phyloP scores from a whole-genome alignment of 495 filamentous ascomycete genomes.

The Penicillium atrosanguineum region DNA sequence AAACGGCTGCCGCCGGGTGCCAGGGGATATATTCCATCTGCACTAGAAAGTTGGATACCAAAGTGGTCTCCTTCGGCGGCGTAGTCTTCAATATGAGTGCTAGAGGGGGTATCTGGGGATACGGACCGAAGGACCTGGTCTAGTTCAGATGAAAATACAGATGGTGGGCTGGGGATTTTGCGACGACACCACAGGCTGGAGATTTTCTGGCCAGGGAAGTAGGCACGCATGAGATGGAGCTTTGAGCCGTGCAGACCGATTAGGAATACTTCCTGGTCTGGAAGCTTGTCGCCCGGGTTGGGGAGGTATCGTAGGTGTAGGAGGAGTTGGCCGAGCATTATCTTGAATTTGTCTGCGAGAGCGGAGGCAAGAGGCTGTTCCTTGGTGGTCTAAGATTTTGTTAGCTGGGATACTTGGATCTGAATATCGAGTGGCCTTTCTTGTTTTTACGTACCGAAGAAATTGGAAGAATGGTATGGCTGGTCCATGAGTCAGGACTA shows the following conservation, averaged over 20 bases:
- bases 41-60: background rate
- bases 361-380: conserved; percentile 8
- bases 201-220: conserved; percentile 30
- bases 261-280: conserved; percentile 34
- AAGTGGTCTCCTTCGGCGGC: background rate
- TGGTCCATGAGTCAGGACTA: conserved; percentile 2
- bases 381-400: conserved; percentile 16
- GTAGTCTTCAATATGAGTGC: background rate
- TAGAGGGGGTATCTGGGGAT: background rate
- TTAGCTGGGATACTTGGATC: background rate
- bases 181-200: conserved; percentile 27
- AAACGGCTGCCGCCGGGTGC: conserved; percentile 8
- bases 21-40: background rate
- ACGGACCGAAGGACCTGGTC: background rate
- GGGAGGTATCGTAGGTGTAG: conserved; percentile 19
- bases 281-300: conserved; percentile 25
- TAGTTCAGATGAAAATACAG: background rate
- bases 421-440: background rate
- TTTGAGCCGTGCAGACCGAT: conserved; percentile 31
- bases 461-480: conserved; percentile 14
- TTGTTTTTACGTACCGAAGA: conserved; percentile 16
- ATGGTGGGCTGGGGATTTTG: conserved; percentile 7
- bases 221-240: conserved; percentile 29
- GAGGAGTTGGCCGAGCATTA: conserved; percentile 28
- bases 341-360: conserved; percentile 27